phyloP scores from a whole-genome alignment of 2,329 filamentous ascomycete genomes.

The Ascochyta koolunga region DNA sequence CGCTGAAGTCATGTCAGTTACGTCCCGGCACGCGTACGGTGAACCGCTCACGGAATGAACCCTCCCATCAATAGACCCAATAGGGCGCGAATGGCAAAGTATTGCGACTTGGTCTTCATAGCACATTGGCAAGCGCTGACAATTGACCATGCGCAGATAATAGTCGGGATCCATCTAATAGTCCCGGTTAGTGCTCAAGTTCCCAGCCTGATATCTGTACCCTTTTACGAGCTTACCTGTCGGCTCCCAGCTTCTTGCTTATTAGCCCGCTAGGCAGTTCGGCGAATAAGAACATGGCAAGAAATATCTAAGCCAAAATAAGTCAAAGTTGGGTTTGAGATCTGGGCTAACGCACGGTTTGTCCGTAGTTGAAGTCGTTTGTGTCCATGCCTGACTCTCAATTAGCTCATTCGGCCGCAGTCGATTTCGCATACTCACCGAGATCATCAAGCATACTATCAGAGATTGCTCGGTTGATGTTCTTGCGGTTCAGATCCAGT shows the following conservation, averaged over 20 bases:
- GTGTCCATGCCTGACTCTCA: constrained; percentile 31
- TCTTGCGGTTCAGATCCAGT: constrained; percentile 55
- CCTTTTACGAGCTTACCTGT: constrained; percentile 26
- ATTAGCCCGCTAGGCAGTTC: constrained; percentile 59
- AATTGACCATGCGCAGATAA: constrained; percentile 45
- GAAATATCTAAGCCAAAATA: constrained; percentile 28
- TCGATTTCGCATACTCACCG: constrained; percentile 21
- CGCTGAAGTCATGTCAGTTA: constrained; percentile 42
- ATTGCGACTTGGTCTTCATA: constrained; percentile 41
- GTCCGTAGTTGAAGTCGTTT: constrained; percentile 41
- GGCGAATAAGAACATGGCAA: constrained; percentile 54
- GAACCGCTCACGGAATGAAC: constrained; percentile 29
- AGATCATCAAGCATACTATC: constrained; percentile 41
- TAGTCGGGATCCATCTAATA: constrained; percentile 44
- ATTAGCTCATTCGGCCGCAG: constrained; percentile 1
- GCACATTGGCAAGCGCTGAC: constrained; percentile 47
- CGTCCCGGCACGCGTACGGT: too few species aligned
- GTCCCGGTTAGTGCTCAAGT: neutral
- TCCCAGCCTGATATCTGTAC: too few species aligned
- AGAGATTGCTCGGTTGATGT: constrained; percentile 53
- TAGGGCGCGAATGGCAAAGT: constrained; percentile 48
- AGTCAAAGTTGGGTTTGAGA: neutral
- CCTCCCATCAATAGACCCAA: constrained; percentile 49
- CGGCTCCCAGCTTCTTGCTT: constrained; percentile 59
- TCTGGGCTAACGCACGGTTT: constrained; percentile 44